Evolutionary conservation across 805 yeast species (phyloP).

Genomic region (Lipomyces yamadae): DNA sequence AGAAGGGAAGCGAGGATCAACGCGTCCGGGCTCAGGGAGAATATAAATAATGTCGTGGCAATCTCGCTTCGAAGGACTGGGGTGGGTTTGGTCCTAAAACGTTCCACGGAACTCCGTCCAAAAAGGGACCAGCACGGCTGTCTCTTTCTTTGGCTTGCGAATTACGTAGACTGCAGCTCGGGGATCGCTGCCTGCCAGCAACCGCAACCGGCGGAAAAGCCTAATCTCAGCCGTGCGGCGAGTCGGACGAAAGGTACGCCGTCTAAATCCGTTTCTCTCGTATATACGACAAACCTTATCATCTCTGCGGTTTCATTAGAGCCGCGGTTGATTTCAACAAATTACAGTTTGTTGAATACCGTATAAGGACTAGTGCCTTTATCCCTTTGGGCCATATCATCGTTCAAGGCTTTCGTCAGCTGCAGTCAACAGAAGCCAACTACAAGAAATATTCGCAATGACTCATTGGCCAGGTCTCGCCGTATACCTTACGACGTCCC

Average conservation of each 20-base stretch:
- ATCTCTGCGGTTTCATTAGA: background rate
- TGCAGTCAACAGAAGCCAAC: no score
- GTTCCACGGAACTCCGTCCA: background rate
- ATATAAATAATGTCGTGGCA: background rate
- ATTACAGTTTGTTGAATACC: background rate
- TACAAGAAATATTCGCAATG: no score
- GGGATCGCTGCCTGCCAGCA: background rate
- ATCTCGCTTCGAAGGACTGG: background rate
- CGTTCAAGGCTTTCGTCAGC: no score
- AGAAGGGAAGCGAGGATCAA: background rate
- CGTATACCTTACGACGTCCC: no score
- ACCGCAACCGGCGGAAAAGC: background rate
- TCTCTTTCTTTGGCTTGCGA: background rate
- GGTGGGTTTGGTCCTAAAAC: background rate
- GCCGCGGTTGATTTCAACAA: background rate
- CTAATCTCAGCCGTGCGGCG: conserved; percentile 1
- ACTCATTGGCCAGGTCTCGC: no score
- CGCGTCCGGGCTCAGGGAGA: background rate
- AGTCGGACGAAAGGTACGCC: conserved; percentile 4
- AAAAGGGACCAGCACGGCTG: no score
- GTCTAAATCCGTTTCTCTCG: background rate
- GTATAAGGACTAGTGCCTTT: no score
- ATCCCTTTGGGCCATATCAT: no score
- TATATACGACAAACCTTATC: background rate
- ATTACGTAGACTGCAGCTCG: conserved; percentile 2